Conservation (phyloP, 768 basidiomycete genomes). For the Hericium alpestre region DNA sequence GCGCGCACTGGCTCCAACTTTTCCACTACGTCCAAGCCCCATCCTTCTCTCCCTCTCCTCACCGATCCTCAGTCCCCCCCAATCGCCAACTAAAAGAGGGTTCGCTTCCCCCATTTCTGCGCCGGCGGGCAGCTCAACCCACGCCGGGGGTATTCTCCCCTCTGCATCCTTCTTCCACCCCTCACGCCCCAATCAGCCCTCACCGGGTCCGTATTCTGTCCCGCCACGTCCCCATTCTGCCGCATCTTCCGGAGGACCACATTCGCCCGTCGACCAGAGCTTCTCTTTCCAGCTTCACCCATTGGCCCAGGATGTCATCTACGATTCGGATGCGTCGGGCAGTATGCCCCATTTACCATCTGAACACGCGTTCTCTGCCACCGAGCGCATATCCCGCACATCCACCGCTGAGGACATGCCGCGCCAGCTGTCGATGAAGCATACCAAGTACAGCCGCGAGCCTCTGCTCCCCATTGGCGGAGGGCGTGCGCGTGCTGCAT, state of each 20-base stretch:
- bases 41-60: background rate
- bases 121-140: constrained; percentile 28
- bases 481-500: constrained; percentile 12
- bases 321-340: constrained; percentile 34
- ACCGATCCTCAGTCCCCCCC: constrained; percentile 10
- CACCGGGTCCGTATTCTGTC: constrained; percentile 25
- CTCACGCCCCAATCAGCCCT: constrained; percentile 44
- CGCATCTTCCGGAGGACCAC: constrained; percentile 17
- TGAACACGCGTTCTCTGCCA: constrained; percentile 8
- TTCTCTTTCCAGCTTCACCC: constrained; percentile 32
- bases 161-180: constrained; percentile 73
- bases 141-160: constrained; percentile 68
- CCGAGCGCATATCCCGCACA: constrained; percentile 4
- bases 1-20: constrained; percentile 8
- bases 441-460: constrained; percentile 56
- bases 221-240: constrained; percentile 22
- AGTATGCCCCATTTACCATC: constrained; percentile 17
- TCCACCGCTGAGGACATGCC: constrained; percentile 21
- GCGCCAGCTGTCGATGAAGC: constrained; percentile 25
- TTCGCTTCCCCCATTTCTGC: constrained; percentile 4
- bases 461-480: constrained; percentile 55
- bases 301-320: constrained; percentile 26
- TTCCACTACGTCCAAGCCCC: constrained; percentile 9
- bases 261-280: constrained; percentile 5
- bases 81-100: background rate